Percentiles rank a stretch among this genome's conserved stretches.
Evolutionary conservation across 306 rosid species (phyloP).

Genomic region (Lupinus albus): DNA sequence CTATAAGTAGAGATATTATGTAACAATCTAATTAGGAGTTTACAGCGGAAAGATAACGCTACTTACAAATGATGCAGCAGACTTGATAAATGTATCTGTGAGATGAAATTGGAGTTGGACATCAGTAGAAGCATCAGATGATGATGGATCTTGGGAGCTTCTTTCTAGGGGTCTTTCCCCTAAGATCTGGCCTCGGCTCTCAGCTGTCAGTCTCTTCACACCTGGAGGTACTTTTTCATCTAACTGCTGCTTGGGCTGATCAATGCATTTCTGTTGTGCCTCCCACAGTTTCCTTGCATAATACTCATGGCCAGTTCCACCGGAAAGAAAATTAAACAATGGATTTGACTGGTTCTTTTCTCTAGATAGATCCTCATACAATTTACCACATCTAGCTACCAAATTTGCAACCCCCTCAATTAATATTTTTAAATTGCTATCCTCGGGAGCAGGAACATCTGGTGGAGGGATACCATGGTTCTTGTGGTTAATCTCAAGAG

Average conservation of each 20-base stretch:
- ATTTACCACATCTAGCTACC: slow-evolving; percentile 92
- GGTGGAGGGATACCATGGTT: slow-evolving; percentile 68
- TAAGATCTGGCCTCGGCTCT: slow-evolving; percentile 77
- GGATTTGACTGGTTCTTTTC: slow-evolving; percentile 88
- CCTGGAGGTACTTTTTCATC: neutral
- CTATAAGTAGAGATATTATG: slow-evolving; percentile 30
- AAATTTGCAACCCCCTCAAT: slow-evolving; percentile 92
- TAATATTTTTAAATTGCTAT: slow-evolving; percentile 73
- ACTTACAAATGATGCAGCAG: slow-evolving; percentile 74
- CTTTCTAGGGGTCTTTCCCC: slow-evolving; percentile 87
- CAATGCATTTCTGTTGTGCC: slow-evolving; percentile 63
- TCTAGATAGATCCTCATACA: slow-evolving; percentile 92
- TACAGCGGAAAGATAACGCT: slow-evolving; percentile 20
- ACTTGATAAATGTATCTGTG: slow-evolving; percentile 75
- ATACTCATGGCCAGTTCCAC: slow-evolving; percentile 90
- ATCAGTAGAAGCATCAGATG: slow-evolving; percentile 54
- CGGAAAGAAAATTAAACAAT: slow-evolving; percentile 79
- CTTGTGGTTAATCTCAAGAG: slow-evolving; percentile 65
- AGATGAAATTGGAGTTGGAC: slow-evolving; percentile 82
- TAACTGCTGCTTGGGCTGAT: slow-evolving; percentile 49
- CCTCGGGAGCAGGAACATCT: slow-evolving; percentile 79
- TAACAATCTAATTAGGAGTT: slow-evolving; percentile 30
- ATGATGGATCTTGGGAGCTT: slow-evolving; percentile 58
- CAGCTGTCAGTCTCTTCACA: slow-evolving; percentile 73
- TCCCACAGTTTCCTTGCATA: slow-evolving; percentile 94